Percentiles rank a stretch among this genome's conserved stretches.
Evolutionary conservation across 345 rosid genomes (phyloP).

Genomic region (Salix caprea): DNA sequence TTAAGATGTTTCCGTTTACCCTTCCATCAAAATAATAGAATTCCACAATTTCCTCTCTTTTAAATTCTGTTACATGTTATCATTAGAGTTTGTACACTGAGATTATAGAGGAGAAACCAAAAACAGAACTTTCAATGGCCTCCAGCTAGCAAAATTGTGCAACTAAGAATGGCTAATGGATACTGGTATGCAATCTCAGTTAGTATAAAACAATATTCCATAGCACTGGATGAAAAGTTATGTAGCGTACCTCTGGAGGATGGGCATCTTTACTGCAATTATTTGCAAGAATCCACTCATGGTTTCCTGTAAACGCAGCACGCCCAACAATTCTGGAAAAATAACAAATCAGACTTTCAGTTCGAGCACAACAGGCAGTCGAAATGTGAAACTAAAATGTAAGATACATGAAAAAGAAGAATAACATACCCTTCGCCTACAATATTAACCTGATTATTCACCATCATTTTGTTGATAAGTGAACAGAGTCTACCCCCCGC

Average conservation of each 20-base stretch:
- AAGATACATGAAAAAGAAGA: neutral
- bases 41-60: neutral
- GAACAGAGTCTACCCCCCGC: slow-evolving; percentile 37
- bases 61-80: neutral
- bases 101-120: neutral
- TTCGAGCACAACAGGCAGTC: neutral
- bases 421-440: slow-evolving; percentile 84
- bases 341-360: slow-evolving; percentile 8
- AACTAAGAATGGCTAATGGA: neutral
- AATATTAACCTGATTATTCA: slow-evolving; percentile 57
- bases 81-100: neutral
- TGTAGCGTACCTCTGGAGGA: slow-evolving; percentile 61
- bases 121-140: neutral
- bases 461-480: slow-evolving; percentile 75
- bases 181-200: neutral
- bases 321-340: slow-evolving; percentile 74
- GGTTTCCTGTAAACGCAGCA: slow-evolving; percentile 83
- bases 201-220: neutral
- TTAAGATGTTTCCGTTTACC: neutral
- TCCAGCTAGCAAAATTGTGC: neutral
- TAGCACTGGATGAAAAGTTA: neutral
- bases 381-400: slow-evolving; percentile 1
- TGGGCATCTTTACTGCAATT: slow-evolving; percentile 46
- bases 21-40: neutral
- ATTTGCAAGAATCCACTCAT: slow-evolving; percentile 74